phyloP scores from a whole-genome alignment of 495 filamentous ascomycete genomes.

The Neurospora sp. region DNA sequence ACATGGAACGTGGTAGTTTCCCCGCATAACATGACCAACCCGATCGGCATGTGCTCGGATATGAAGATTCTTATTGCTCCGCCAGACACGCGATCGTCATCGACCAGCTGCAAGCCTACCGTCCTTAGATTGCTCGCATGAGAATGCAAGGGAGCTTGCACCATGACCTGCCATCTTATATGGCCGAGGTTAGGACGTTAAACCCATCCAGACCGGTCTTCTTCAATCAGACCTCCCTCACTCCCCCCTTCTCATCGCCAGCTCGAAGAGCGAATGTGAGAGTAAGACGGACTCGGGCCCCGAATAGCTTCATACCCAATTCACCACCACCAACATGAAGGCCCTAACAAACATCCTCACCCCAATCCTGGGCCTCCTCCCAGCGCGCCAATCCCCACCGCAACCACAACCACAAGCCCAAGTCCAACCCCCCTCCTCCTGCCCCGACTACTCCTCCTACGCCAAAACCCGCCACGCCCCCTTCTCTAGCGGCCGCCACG shows the following conservation, averaged over 20 bases:
- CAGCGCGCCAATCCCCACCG: neutral
- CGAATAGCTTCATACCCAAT: neutral
- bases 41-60: neutral
- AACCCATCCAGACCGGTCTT: neutral
- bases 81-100: neutral
- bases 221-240: neutral
- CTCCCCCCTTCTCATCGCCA: neutral
- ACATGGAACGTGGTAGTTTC: neutral
- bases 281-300: neutral
- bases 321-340: neutral
- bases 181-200: neutral
- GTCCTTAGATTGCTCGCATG: neutral
- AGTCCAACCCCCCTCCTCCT: conserved; percentile 10
- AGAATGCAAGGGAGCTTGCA: neutral
- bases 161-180: neutral
- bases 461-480: conserved; percentile 35
- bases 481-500: conserved; percentile 31
- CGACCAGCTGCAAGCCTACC: neutral
- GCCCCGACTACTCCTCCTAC: conserved; percentile 46
- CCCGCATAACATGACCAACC: neutral
- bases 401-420: neutral
- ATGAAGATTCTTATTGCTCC: neutral
- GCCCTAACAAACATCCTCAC: neutral
- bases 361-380: neutral
- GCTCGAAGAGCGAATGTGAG: neutral